A percentile compares a stretch with the other conserved stretches of the same genome.
These are phyloP conservation scores for Peniophora sp. DNA, from an alignment of 1,284 basidiomycete genomes.

Conservation along the genomic window DNA sequence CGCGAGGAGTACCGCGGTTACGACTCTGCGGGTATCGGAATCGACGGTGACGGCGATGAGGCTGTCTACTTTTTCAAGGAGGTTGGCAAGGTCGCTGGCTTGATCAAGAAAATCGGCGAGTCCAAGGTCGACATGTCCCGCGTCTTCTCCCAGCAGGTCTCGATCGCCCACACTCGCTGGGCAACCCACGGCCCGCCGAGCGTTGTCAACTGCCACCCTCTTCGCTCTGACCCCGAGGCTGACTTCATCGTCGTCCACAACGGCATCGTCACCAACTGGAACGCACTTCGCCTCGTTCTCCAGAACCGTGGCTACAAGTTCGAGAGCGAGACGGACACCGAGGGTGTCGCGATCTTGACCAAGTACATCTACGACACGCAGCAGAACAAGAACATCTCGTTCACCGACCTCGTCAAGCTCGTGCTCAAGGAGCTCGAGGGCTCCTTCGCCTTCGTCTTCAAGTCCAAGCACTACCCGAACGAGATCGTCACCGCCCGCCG, in stretches of 20 bases:
- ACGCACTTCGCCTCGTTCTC: slow-evolving; percentile 87
- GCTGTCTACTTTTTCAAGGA: slow-evolving; percentile 91
- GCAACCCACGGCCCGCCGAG: slow-evolving; percentile 96
- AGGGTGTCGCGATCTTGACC: slow-evolving; percentile 91
- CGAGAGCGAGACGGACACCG: slow-evolving; percentile 96
- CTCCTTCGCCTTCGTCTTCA: slow-evolving; percentile 99
- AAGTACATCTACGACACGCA: slow-evolving; percentile 98
- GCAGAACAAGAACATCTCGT: slow-evolving; percentile 81
- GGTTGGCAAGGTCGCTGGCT: slow-evolving; percentile 94
- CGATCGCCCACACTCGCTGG: slow-evolving; percentile 99
- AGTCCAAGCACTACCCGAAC: slow-evolving; percentile 93
- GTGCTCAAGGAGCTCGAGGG: slow-evolving; percentile 98
- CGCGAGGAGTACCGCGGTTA: slow-evolving; percentile 98
- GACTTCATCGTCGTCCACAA: slow-evolving; percentile 98
- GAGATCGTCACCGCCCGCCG: slow-evolving; percentile 95
- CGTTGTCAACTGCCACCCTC: slow-evolving; percentile 91
- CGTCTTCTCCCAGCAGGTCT: slow-evolving; percentile 83
- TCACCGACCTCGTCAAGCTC: slow-evolving; percentile 91
- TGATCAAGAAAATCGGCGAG: slow-evolving; percentile 87
- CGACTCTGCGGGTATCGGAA: slow-evolving; percentile 92
- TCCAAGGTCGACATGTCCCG: slow-evolving; percentile 76
- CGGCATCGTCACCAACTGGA: slow-evolving; percentile 96
- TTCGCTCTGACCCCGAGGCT: slow-evolving; percentile 74
- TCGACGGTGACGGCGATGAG: slow-evolving; percentile 87
- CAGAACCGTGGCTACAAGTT: slow-evolving; percentile 96